Conservation (phyloP, 2,329 filamentous ascomycete genomes). For the Colletotrichum camelliae region DNA sequence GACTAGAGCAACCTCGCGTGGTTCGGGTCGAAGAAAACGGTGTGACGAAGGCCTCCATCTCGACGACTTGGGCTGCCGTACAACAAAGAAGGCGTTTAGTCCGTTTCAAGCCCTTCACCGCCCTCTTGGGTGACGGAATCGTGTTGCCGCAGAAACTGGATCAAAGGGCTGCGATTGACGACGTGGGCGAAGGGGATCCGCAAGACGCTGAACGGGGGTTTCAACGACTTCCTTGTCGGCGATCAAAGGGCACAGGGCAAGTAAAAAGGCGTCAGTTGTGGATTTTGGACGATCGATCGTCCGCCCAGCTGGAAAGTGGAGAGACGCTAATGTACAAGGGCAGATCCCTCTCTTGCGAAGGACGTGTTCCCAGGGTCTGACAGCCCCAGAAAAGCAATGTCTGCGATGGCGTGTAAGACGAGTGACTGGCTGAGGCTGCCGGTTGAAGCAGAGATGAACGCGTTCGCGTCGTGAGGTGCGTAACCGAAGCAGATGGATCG, state of each 20-base stretch:
- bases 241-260: not conserved
- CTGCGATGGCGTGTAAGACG: not conserved
- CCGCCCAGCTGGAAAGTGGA: not conserved
- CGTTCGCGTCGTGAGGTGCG: not conserved
- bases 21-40: not conserved
- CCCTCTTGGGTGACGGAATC: not conserved
- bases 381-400: not conserved
- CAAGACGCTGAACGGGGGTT: not conserved
- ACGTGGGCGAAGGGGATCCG: not conserved
- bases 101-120: conserved; percentile 14
- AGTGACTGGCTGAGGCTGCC: not conserved
- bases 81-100: conserved; percentile 13
- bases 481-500: not conserved
- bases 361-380: not conserved
- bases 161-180: not conserved
- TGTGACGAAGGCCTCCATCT: not conserved
- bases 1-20: not conserved
- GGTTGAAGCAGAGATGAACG: not conserved
- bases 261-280: not conserved
- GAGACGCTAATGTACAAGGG: not conserved
- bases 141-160: not conserved
- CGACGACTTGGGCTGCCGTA: not conserved
- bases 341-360: not conserved
- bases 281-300: not conserved
- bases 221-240: not conserved